Conservation (phyloP, 306 rosid species). For the Trifolium pratense region DNA sequence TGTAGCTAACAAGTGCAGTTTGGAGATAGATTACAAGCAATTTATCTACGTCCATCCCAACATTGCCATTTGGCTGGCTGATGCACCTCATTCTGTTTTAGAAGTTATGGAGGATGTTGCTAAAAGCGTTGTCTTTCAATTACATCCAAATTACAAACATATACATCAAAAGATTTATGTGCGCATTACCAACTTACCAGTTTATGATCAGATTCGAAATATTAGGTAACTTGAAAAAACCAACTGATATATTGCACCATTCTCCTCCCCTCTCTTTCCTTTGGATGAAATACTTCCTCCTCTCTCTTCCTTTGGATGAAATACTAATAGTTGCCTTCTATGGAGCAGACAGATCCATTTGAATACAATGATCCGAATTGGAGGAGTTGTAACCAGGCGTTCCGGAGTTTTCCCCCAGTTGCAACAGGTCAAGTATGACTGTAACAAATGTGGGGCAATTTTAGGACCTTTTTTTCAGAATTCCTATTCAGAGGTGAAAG, state of each 20-base stretch:
- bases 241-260: neutral
- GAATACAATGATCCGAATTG: constrained; percentile 98
- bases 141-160: constrained; percentile 84
- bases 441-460: constrained; percentile 86
- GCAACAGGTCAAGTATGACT: constrained; percentile 98
- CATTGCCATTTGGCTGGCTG: constrained; percentile 99
- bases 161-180: constrained; percentile 91
- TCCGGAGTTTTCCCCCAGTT: constrained; percentile 98
- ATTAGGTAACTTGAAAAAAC: constrained; percentile 62
- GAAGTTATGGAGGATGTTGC: constrained; percentile 99
- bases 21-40: constrained; percentile 96
- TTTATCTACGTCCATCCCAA: constrained; percentile 94
- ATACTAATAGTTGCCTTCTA: constrained; percentile 19
- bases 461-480: constrained; percentile 96
- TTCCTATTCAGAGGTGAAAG: constrained; percentile 96
- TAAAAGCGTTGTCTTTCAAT: constrained; percentile 79
- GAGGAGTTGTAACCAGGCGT: constrained; percentile 97
- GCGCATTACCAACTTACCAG: constrained; percentile 89
- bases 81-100: constrained; percentile 94
- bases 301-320: neutral
- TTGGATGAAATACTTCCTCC: too few species aligned
- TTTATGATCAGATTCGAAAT: constrained; percentile 95
- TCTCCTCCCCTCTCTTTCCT: constrained; percentile 8
- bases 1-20: constrained; percentile 90
- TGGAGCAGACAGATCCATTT: constrained; percentile 87